Evolutionary conservation across 305 asterid species (phyloP).

Genomic region (Fraxinus velutina): DNA sequence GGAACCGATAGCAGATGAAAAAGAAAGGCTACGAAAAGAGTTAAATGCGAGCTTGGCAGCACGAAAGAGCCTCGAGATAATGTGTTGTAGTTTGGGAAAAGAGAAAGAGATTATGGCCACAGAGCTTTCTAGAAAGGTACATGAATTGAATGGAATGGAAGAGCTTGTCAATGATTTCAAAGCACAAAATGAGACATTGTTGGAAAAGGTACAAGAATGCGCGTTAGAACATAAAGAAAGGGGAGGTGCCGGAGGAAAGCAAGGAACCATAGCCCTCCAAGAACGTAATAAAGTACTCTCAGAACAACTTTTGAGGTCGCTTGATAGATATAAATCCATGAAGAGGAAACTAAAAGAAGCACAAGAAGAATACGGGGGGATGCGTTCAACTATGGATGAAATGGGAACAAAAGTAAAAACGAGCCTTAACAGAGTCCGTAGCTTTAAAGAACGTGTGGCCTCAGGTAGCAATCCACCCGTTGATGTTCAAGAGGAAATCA

Average conservation of each 20-base stretch:
- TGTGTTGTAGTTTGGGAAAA: slow-evolving; percentile 73
- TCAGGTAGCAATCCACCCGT: slow-evolving; percentile 20
- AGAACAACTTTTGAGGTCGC: slow-evolving; percentile 48
- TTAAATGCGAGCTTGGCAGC: slow-evolving; percentile 55
- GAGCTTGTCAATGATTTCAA: slow-evolving; percentile 52
- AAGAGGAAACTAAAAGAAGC: slow-evolving; percentile 56
- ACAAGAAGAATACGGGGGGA: slow-evolving; percentile 45
- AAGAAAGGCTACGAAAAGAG: slow-evolving; percentile 50
- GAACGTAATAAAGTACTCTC: slow-evolving; percentile 66
- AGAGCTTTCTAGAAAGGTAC: slow-evolving; percentile 57
- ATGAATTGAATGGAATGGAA: slow-evolving; percentile 58
- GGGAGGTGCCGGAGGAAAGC: slow-evolving; percentile 14
- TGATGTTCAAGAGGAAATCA: slow-evolving; percentile 48
- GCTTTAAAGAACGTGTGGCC: slow-evolving; percentile 42
- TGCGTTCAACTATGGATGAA: slow-evolving; percentile 52
- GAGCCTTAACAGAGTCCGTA: slow-evolving; percentile 38
- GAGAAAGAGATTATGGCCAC: slow-evolving; percentile 74
- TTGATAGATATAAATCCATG: slow-evolving; percentile 57
- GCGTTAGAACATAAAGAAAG: slow-evolving; percentile 36
- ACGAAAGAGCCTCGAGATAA: slow-evolving; percentile 62
- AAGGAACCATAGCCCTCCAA: slow-evolving; percentile 38
- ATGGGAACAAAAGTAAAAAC: slow-evolving; percentile 44
- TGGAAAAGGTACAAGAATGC: slow-evolving; percentile 44
- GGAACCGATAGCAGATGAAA: slow-evolving; percentile 38
- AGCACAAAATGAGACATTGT: slow-evolving; percentile 46